A percentile compares a stretch with the other conserved stretches of the same genome.
Conservation (phyloP, 2,329 filamentous ascomycete species). For the Stromatinia cepivora region DNA sequence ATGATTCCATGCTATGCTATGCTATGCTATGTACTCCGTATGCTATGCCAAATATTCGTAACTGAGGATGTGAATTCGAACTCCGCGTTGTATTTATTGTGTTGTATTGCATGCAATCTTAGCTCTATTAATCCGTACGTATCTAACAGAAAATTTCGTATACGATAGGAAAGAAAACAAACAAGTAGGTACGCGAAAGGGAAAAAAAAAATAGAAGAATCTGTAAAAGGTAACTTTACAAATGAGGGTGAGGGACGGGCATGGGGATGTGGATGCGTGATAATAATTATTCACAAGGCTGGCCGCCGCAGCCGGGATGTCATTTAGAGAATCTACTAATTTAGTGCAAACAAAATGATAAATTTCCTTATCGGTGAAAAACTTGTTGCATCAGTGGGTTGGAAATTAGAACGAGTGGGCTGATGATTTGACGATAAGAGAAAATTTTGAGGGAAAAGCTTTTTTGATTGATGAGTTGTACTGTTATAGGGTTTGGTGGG, state of each 20-base stretch:
- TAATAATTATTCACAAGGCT: slow-evolving; percentile 15
- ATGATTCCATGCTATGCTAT: background rate
- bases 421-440: slow-evolving; percentile 1
- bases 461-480: background rate
- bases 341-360: background rate
- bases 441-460: background rate
- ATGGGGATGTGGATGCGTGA: background rate
- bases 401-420: background rate
- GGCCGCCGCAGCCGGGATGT: slow-evolving; percentile 13
- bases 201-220: background rate
- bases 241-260: background rate
- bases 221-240: background rate
- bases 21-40: background rate
- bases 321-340: background rate
- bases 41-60: no score
- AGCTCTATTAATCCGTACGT: background rate
- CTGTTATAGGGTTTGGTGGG: background rate
- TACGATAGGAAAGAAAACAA: background rate
- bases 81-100: background rate
- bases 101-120: background rate
- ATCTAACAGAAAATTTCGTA: background rate
- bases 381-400: background rate
- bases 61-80: no score
- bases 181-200: background rate
- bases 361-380: slow-evolving; percentile 15